These are phyloP conservation scores for Passalora sequoiae DNA, from an alignment of 2,329 filamentous ascomycete species.

Conservation along the genomic window DNA sequence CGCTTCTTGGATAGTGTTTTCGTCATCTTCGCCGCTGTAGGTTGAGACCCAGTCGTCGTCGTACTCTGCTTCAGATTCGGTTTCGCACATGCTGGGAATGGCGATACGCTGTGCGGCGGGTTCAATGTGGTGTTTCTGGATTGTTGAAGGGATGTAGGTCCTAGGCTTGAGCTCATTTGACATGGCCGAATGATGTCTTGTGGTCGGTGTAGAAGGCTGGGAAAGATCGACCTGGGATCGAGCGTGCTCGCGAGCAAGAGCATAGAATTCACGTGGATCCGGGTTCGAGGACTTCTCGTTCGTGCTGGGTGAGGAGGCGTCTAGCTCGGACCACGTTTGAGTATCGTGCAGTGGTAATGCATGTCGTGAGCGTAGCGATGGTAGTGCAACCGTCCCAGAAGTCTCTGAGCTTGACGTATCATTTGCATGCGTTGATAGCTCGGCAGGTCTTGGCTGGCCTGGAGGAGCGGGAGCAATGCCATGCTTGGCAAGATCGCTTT, in stretches of 20 bases:
- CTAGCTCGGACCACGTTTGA: conserved; percentile 15
- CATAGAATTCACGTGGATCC: conserved; percentile 13
- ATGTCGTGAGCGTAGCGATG: conserved; percentile 16
- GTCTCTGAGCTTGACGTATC: conserved; percentile 10
- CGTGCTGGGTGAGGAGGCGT: conserved; percentile 7
- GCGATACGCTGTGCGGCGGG: conserved; percentile 10
- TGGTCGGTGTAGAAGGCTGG: conserved; percentile 7
- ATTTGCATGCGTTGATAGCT: conserved; percentile 10
- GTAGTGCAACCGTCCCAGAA: conserved; percentile 10
- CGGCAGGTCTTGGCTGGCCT: conserved; percentile 6
- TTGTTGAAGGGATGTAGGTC: conserved; percentile 11
- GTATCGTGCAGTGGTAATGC: conserved; percentile 11
- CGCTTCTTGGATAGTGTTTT: conserved; percentile 19
- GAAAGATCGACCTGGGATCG: conserved; percentile 15
- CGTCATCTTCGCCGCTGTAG: conserved; percentile 29
- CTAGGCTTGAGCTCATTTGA: conserved; percentile 5
- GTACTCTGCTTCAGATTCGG: conserved; percentile 24
- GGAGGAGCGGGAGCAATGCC: conserved; percentile 12
- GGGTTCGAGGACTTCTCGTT: conserved; percentile 10
- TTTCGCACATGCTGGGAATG: conserved; percentile 23
- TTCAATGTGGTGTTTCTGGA: conserved; percentile 1
- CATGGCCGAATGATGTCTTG: background rate
- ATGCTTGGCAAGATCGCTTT: conserved; percentile 29
- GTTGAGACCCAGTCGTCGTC: conserved; percentile 22
- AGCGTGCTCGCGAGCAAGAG: conserved; percentile 10